Conservation (phyloP, 2,329 filamentous ascomycete genomes). For the Magnaporthales sp. region DNA sequence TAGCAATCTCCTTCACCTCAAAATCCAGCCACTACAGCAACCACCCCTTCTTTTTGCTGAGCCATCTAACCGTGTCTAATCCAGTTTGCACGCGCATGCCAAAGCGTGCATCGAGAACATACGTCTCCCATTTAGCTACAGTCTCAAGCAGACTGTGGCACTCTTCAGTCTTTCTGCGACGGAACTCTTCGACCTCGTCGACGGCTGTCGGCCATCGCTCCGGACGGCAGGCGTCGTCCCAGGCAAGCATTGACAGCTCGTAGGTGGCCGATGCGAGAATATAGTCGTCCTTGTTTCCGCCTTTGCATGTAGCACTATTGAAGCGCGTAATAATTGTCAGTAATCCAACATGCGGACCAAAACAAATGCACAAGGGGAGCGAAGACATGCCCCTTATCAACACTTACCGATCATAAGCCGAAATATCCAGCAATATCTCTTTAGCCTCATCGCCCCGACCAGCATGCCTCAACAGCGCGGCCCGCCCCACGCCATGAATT, state of each 20-base stretch:
- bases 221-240: constrained; percentile 54
- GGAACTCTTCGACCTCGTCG: constrained; percentile 23
- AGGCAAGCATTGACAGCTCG: constrained; percentile 75
- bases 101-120: constrained; percentile 65
- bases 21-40: background rate
- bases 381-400: background rate
- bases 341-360: background rate
- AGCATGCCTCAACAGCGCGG: constrained; percentile 56
- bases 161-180: constrained; percentile 43
- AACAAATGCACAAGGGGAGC: background rate
- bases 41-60: constrained; percentile 32
- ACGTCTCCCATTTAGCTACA: constrained; percentile 61
- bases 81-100: constrained; percentile 66
- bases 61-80: constrained; percentile 55
- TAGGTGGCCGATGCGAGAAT: constrained; percentile 69
- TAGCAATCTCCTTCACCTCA: background rate
- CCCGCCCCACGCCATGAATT: constrained; percentile 57
- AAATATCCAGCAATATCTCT: constrained; percentile 52
- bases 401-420: constrained; percentile 54
- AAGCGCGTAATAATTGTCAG: background rate
- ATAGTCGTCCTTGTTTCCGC: constrained; percentile 59
- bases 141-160: constrained; percentile 59
- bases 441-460: constrained; percentile 57
- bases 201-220: constrained; percentile 16
- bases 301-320: constrained; percentile 44